Conservation (phyloP, 1,284 basidiomycete genomes). For the Melampsora americana region DNA sequence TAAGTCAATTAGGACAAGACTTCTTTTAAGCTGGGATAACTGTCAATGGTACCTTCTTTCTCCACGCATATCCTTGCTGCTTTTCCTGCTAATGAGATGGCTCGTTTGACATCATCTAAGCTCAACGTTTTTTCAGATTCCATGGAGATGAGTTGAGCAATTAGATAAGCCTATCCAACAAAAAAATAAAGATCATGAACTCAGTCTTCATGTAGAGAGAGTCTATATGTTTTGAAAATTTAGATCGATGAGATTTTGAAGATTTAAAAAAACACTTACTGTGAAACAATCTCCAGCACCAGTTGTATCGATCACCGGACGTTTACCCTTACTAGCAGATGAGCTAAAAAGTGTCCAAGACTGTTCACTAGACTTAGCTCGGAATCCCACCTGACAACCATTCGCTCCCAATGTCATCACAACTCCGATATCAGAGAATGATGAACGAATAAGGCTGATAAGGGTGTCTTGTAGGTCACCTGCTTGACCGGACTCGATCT, state of each 20-base stretch:
- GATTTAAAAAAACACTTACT: neutral
- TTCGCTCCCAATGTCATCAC: conserved; percentile 20
- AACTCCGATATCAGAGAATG: conserved; percentile 8
- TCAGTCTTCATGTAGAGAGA: neutral
- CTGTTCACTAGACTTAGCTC: neutral
- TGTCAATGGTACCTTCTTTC: conserved; percentile 29
- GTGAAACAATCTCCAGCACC: conserved; percentile 41
- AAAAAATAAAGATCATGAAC: neutral
- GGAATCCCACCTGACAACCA: conserved; percentile 29
- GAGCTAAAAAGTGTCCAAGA: conserved; percentile 14
- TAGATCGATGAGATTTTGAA: no score
- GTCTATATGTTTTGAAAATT: no score
- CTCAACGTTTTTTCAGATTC: neutral
- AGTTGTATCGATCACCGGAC: conserved; percentile 21
- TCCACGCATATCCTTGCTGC: conserved; percentile 32
- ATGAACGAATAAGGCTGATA: conserved; percentile 3
- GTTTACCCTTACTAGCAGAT: conserved; percentile 9
- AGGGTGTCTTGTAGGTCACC: neutral
- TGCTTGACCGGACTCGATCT: conserved; percentile 1
- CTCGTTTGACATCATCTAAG: neutral
- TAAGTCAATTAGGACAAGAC: no score
- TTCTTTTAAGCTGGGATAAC: conserved; percentile 26
- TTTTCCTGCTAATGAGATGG: conserved; percentile 13
- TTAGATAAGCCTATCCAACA: conserved; percentile 12
- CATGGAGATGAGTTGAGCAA: conserved; percentile 21